phyloP scores from a whole-genome alignment of 371 early-diverging fungal species.

The Choanephora cucurbitarum region DNA sequence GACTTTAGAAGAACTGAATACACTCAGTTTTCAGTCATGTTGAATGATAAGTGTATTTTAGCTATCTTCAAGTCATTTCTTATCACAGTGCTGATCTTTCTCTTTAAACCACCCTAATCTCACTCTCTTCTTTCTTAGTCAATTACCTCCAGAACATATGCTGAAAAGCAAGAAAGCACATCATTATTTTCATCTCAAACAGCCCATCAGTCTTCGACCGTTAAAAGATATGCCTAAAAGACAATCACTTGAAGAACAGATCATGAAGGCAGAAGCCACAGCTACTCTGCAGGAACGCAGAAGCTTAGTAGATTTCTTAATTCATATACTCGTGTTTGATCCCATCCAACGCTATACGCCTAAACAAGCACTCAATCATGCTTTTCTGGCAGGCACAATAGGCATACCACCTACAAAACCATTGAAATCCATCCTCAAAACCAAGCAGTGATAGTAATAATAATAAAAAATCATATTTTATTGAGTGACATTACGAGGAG shows the following conservation, averaged over 20 bases:
- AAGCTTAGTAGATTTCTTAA: constrained; percentile 80
- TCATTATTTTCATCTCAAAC: constrained; percentile 8
- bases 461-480: neutral
- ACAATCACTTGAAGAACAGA: constrained; percentile 7
- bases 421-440: constrained; percentile 13
- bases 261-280: constrained; percentile 12
- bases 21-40: too few relatives aligned
- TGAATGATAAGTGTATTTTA: constrained; percentile 3
- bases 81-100: too few relatives aligned
- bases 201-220: neutral
- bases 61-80: too few relatives aligned
- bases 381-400: constrained; percentile 52
- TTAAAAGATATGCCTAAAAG: neutral
- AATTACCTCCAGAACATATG: constrained; percentile 19
- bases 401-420: constrained; percentile 1
- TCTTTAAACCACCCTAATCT: neutral
- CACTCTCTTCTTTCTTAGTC: constrained; percentile 3
- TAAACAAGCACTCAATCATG: constrained; percentile 85
- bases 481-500: constrained; percentile 41
- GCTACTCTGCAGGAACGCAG: neutral
- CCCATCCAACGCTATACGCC: constrained; percentile 91
- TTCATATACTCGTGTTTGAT: constrained; percentile 79
- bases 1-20: too few relatives aligned
- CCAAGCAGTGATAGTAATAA: neutral
- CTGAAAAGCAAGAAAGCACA: constrained; percentile 1